Conservation (phyloP, 1,284 basidiomycete genomes). For the Malassezia pachydermatis region DNA sequence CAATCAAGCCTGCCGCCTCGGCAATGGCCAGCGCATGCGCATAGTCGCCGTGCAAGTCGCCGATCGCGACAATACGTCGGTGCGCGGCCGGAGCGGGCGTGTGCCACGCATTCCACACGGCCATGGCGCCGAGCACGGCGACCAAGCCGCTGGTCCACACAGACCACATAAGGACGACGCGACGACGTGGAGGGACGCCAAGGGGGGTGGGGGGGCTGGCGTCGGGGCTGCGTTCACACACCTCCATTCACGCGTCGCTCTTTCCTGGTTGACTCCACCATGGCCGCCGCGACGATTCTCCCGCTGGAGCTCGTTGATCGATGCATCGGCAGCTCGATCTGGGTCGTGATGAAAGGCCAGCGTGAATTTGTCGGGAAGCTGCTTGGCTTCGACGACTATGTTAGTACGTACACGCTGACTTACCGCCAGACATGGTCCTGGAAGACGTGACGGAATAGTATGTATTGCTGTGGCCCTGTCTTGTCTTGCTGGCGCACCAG, state of each 20-base stretch:
- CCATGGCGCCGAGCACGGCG: background rate
- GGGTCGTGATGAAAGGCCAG: constrained; percentile 48
- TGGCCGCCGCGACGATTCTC: constrained; percentile 31
- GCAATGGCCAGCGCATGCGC: constrained; percentile 37
- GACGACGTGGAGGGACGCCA: too few relatives aligned
- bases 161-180: too few relatives aligned
- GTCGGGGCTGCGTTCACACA: too few relatives aligned
- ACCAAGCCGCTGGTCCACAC: too few relatives aligned
- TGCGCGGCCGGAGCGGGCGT: too few relatives aligned
- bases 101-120: background rate
- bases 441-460: constrained; percentile 96
- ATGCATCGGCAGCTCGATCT: constrained; percentile 48
- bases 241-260: constrained; percentile 2
- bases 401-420: constrained; percentile 64
- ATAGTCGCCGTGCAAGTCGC: constrained; percentile 43
- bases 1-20: constrained; percentile 29
- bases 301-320: constrained; percentile 48
- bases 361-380: constrained; percentile 66
- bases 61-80: constrained; percentile 33
- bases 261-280: too few relatives aligned
- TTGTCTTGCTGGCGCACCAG: too few relatives aligned
- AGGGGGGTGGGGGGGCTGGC: background rate
- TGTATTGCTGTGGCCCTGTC: constrained; percentile 36
- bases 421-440: constrained; percentile 76
- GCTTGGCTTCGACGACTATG: constrained; percentile 95